These are phyloP conservation scores for Paramyrothecium sp. DNA, from an alignment of 2,329 filamentous ascomycete species.

Conservation along the genomic window DNA sequence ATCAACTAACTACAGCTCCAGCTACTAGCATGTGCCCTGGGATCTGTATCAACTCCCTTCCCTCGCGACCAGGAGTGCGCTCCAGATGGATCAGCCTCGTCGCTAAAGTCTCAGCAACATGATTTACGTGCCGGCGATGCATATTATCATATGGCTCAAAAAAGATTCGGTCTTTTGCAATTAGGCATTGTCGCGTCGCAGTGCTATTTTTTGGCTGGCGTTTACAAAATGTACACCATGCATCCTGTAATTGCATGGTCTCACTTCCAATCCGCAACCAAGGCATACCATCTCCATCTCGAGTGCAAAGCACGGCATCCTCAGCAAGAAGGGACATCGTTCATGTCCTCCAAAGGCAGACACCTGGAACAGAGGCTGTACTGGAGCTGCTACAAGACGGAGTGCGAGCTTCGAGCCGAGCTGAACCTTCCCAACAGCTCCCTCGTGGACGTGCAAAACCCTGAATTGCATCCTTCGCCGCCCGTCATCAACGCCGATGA, in stretches of 20 bases:
- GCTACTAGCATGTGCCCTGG: constrained; percentile 8
- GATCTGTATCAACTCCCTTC: neutral
- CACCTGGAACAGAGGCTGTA: too few relatives aligned
- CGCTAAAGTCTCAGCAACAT: neutral
- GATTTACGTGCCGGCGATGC: constrained; percentile 3
- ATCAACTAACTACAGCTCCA: neutral
- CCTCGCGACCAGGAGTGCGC: neutral
- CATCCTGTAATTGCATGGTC: constrained; percentile 12
- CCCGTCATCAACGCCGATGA: neutral
- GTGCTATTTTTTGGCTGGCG: constrained; percentile 11
- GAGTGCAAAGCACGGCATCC: constrained; percentile 4
- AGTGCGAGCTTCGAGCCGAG: neutral
- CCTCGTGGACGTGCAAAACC: too few relatives aligned
- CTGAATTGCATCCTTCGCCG: neutral
- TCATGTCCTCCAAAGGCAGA: too few relatives aligned
- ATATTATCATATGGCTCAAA: constrained; percentile 9
- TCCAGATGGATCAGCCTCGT: neutral
- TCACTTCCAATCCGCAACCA: constrained; percentile 7
- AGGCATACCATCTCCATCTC: constrained; percentile 5
- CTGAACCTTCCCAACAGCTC: too few relatives aligned
- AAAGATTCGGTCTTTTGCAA: constrained; percentile 12
- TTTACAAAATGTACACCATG: constrained; percentile 13
- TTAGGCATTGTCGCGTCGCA: constrained; percentile 10
- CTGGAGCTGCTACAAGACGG: neutral
- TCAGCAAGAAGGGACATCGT: too few relatives aligned